Evolutionary conservation across 441 rosid genomes (phyloP).

Genomic region (Raphanus hybrid): DNA sequence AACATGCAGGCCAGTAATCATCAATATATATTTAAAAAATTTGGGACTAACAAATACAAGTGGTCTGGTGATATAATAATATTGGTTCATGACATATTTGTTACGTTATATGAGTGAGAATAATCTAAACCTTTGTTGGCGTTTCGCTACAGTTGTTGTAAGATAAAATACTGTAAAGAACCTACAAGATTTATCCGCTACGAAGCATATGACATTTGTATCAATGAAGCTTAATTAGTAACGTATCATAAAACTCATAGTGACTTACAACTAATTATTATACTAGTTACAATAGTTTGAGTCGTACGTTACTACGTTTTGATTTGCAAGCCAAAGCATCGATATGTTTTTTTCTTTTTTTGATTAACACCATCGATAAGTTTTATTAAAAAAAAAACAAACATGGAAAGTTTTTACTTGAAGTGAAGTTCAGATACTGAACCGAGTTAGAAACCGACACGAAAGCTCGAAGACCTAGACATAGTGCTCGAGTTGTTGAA

Average conservation of each 20-base stretch:
- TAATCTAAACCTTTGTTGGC: background rate
- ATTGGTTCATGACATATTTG: background rate
- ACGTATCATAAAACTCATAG: background rate
- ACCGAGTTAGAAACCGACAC: conserved; percentile 40
- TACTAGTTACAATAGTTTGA: conserved; percentile 9
- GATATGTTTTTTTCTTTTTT: background rate
- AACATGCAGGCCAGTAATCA: background rate
- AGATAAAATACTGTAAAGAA: background rate
- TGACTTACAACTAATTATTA: conserved; percentile 16
- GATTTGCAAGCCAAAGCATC: background rate
- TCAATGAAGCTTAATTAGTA: conserved; percentile 1
- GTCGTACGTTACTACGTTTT: conserved; percentile 13
- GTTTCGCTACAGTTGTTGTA: background rate
- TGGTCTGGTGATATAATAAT: background rate
- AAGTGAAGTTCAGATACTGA: conserved; percentile 36
- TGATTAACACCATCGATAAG: no score
- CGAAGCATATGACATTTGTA: background rate
- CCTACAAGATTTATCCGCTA: background rate
- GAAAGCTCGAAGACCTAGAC: conserved; percentile 24
- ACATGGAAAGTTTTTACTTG: conserved; percentile 32
- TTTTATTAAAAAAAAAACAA: background rate
- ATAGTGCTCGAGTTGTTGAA: conserved; percentile 29
- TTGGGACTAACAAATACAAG: background rate
- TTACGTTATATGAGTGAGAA: background rate
- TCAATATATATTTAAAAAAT: background rate